Percentiles rank a stretch among this genome's conserved stretches.
Conservation (phyloP, 768 basidiomycete genomes). For the Collybiopsis confluens region DNA sequence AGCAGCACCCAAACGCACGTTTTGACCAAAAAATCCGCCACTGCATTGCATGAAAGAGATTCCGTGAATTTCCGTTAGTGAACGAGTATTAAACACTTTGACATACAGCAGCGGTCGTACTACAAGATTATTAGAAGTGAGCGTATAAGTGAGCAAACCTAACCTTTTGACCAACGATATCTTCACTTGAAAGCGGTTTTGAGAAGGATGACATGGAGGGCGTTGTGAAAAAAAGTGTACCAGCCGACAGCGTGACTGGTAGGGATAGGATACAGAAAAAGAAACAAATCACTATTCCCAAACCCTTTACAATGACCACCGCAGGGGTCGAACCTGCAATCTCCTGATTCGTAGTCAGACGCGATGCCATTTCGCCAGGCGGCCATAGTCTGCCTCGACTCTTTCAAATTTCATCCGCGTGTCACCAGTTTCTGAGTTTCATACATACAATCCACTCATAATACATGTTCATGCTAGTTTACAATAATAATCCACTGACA, state of each 20-base stretch:
- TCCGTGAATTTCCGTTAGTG: conserved; percentile 7
- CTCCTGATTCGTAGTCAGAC: conserved; percentile 94
- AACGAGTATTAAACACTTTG: conserved; percentile 19
- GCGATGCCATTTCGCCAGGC: conserved; percentile 94
- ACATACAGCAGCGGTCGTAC: conserved; percentile 87
- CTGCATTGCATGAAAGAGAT: conserved; percentile 24
- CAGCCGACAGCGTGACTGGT: no score
- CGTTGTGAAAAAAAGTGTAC: neutral
- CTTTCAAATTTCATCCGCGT: neutral
- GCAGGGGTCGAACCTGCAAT: conserved; percentile 93
- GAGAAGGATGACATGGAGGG: conserved; percentile 45
- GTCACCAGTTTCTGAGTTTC: neutral
- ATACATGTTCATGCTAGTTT: no score
- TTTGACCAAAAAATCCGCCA: conserved; percentile 84
- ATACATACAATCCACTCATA: no score
- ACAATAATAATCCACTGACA: neutral
- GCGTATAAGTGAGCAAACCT: conserved; percentile 9
- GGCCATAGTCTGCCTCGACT: conserved; percentile 35
- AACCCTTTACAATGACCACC: no score
- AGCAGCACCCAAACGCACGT: conserved; percentile 45
- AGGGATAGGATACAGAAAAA: no score
- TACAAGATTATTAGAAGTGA: conserved; percentile 20
- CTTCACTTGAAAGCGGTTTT: conserved; percentile 81
- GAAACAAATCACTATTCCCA: no score
- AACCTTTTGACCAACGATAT: conserved; percentile 88